Base-by-base conservation (phyloP, 192 early-diverging fungal genomes). In the Coemansia sp. region DNA sequence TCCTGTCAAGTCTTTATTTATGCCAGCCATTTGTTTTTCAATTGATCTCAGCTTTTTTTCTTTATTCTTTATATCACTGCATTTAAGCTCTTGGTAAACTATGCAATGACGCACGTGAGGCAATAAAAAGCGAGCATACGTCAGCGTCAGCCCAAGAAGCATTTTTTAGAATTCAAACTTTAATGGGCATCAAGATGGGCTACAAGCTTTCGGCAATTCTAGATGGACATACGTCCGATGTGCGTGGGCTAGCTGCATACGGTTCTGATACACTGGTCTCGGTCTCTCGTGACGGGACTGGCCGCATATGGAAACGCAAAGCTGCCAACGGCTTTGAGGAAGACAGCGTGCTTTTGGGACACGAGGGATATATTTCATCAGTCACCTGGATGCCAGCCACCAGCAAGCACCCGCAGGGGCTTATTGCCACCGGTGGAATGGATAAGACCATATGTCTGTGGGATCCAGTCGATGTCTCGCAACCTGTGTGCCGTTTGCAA, bases 371-470 rank as follows among this genome's bases (percentile, higher is more conserved):
- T 75, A 93, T 97, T 37, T 92, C 90, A 66, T 74, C 87, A 0
- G 69, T 96, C 18, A 74, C 84, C 0, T 76, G 66, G 57, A 51
- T 95, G 14, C 69, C 70, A 6, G 40, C 89, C 3, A 79, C 79
- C 2, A 58, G 58, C 1, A 68, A 69, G n/a, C 71, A 80, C 43
- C 86, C 88, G 1, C 58, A 83, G 84, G 95, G 93, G 6, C 80
- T 94, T 23, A 80, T 99, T 43, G 86, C 86, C 5, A 89, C 87
- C 23, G 90, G 90, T 20, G 84, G 91, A 17, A 81, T 82, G 11
- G 96, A 97, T 65, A 93, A 90, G 56, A 50, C 80, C 14, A 90
- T 97, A 28, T 81, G 90, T 48, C 82, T 92, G 5, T 94, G 85
- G 77, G 89, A 94, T 40, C 84, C 85, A 4, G 48, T 65, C 5